Evolutionary conservation across 495 filamentous ascomycete genomes (phyloP), one percentile per base, ranked within the genome.

Genomic region (Aspergillus heteromorphus): DNA sequence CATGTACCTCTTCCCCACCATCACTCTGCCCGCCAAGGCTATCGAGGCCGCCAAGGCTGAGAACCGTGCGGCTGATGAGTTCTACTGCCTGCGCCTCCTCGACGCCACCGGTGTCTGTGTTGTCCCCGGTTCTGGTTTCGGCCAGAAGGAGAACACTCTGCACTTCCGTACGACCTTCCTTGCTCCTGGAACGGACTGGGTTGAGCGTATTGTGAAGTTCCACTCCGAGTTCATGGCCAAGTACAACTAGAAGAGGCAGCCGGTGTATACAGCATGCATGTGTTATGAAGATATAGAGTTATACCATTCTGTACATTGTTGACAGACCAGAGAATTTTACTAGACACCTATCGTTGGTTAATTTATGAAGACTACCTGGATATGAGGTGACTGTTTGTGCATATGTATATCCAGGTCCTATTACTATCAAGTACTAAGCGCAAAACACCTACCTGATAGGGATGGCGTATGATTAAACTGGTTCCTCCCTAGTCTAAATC

Each of bases 1-100:
- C 59, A 98, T 98, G 93, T 98, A 98, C 76, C 87, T 98, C 60
- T 98, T 97, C 84, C 93, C 93, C 4, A 90, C 88, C 47, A 95
- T 98, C 72, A 80, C 77, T 29, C 74, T 97, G 25, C 83, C 95
- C 5, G 52, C 64, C 34, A 87, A 86, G 68, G 95, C 92, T 42
- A 66, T 86, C 56, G 85, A 82, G 56, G 85, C 85, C 29, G 93
- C 93, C 30, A 65, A 82, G 58, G 78, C 83, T 42, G 87, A 90
- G 71, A 83, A 81, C 60, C 87, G 85, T 60, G 76, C 79, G 20
- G 79, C 92, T 1, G 93, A 98, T 59, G 93, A 97, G 66, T 97
- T 90, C 74, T 98, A 97, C 80, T 90, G 86, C 71, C 81, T 92
- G 73, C 80, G 84, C 36, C 71, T 97, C 50, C 85, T 98, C 45